These are phyloP conservation scores for Cutaneotrichosporon spelunceum DNA, from an alignment of 1,284 basidiomycete genomes.

Conservation along the genomic window DNA sequence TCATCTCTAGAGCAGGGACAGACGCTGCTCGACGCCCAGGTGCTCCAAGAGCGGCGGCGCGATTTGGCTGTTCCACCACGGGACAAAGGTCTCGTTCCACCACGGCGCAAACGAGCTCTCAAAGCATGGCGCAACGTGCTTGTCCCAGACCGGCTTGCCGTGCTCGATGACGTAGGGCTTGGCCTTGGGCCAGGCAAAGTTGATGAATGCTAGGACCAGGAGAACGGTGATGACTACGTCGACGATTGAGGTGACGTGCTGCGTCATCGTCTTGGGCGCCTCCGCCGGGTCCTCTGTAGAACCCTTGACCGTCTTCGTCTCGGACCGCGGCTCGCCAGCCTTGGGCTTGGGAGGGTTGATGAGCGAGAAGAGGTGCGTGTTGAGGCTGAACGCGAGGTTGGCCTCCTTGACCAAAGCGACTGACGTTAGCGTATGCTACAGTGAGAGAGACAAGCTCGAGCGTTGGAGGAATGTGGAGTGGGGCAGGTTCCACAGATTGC, in stretches of 20 bases:
- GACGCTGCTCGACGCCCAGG: background rate
- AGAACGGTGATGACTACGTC: background rate
- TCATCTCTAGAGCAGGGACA: background rate
- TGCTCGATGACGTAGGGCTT: background rate
- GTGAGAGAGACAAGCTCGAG: background rate
- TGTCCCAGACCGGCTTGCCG: constrained; percentile 1
- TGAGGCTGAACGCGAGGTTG: constrained; percentile 65
- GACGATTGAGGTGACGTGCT: background rate
- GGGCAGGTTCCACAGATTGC: background rate
- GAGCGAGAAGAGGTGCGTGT: constrained; percentile 62
- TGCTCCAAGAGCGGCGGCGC: background rate
- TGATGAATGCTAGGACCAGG: background rate
- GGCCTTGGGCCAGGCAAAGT: background rate
- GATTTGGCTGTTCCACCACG: constrained; percentile 12
- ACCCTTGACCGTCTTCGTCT: background rate
- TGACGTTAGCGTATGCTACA: constrained; percentile 25
- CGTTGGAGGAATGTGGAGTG: background rate
- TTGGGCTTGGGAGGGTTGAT: constrained; percentile 42
- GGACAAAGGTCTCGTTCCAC: constrained; percentile 10
- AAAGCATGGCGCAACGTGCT: background rate
- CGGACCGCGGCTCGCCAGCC: constrained; percentile 22
- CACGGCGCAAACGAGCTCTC: constrained; percentile 4
- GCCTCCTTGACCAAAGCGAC: constrained; percentile 62
- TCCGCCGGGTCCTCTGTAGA: background rate
- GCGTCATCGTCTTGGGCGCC: background rate